Evolutionary conservation across 805 yeast genomes (phyloP), one percentile per base, ranked within the genome.

Genomic region (Spathaspora girioi): DNA sequence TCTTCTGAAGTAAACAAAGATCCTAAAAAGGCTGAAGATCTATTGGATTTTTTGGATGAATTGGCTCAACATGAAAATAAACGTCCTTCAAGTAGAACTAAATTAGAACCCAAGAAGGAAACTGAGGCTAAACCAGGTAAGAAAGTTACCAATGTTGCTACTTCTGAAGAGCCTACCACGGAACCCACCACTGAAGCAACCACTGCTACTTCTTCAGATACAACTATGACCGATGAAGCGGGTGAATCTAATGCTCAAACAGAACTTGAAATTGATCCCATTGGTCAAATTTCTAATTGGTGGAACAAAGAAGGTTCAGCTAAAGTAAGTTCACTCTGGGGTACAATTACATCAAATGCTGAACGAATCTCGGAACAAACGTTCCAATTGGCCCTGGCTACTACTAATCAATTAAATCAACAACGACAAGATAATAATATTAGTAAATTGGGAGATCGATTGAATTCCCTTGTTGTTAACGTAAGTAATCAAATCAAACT

Each of bases 231-330:
- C 3, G 46, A 44, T 19, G 29, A 44, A 32, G 23, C 29, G 4
- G 47, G 23, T 17, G 6, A 32, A 7, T 15, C 43, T 26, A 20
- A 18, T 38, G 40, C 17, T 9, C 43, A 42, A 9, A 41, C 47
- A 6, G 27, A 17, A 17, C 38, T 45, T 31, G 49, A 46, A n/a
- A 29, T 31, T 11, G 90, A 85, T 59, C 90, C 92, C 14, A 77
- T 86, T 38, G 75, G 84, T 0, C 78, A 89, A 1, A 68, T 87
- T 47, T 76, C 90, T 3, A 81, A 76, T 38, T 87, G 96, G 94
- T 87, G 96, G 94, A 79, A 81, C 2, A 75, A 75, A 1, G 83
- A 83, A 43, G 92, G 92, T 0, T 82, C 90, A 1, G 73, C 78
- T 2, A 81, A 82, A 26, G 89, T 86, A 1, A 76, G 80, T 5